A percentile compares a stretch with the other conserved stretches of the same genome.
These are phyloP conservation scores for Fusarium ambrosium DNA, from an alignment of 2,329 filamentous ascomycete species.

Conservation along the genomic window DNA sequence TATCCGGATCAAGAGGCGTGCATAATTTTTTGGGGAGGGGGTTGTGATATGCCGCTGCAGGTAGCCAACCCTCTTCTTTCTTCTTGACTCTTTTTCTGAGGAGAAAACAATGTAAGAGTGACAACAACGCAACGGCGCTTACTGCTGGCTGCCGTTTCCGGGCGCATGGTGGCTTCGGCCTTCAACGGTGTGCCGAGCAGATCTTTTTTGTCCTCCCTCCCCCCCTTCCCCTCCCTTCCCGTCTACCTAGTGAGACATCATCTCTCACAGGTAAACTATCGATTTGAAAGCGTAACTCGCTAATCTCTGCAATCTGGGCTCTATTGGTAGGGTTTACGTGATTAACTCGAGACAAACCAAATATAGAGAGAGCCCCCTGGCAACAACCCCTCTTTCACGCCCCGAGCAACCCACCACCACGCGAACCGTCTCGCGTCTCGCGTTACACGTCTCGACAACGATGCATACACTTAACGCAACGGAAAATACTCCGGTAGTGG, in stretches of 20 bases:
- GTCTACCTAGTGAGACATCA: background rate
- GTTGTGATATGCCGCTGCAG: background rate
- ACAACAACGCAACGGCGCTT: background rate
- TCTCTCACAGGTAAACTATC: background rate
- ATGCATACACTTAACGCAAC: background rate
- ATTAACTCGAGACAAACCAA: background rate
- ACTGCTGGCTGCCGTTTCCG: background rate
- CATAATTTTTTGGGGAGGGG: background rate
- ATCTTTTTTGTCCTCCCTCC: background rate
- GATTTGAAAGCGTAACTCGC: background rate
- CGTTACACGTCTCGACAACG: background rate
- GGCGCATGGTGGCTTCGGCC: background rate
- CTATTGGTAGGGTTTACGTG: background rate
- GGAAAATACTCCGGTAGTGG: background rate
- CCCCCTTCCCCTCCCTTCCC: background rate
- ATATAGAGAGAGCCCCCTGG: background rate
- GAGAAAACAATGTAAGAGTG: background rate
- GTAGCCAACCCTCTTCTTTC: background rate
- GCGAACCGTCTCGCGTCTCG: background rate
- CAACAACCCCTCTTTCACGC: background rate
- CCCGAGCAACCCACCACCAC: background rate
- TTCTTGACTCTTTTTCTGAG: background rate
- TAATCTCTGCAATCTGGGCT: background rate
- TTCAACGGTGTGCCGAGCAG: background rate
- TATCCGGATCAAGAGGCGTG: background rate